Percentiles rank a stretch among this genome's conserved stretches.
Conservation (phyloP, 192 early-diverging fungal genomes). For the Coemansia sp. region DNA sequence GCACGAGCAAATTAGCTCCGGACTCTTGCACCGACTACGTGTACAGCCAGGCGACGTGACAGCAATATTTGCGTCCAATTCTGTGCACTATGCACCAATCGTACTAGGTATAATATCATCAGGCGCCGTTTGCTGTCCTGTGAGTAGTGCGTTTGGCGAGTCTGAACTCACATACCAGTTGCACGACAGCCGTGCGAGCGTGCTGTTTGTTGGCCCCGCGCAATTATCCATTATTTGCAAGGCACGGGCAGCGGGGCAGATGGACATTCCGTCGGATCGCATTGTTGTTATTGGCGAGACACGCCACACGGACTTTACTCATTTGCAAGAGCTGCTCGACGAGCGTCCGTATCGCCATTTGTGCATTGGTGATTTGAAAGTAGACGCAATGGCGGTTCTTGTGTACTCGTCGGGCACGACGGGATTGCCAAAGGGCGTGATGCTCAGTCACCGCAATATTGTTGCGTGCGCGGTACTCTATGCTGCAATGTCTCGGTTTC, state of each 20-base stretch:
- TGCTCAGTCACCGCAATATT: conserved; percentile 66
- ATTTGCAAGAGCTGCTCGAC: conserved; percentile 11
- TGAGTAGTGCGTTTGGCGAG: conserved; percentile 53
- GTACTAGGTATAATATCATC: conserved; percentile 28
- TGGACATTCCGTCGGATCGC: conserved; percentile 8
- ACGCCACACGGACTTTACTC: conserved; percentile 29
- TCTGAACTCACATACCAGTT: conserved; percentile 72
- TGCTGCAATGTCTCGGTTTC: conserved; percentile 40
- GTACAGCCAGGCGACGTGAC: conserved; percentile 20
- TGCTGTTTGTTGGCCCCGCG: conserved; percentile 57
- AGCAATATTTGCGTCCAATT: conserved; percentile 35
- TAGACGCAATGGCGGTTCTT: conserved; percentile 39
- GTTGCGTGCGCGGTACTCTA: conserved; percentile 57
- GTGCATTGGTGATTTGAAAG: conserved; percentile 19
- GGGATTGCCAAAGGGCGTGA: conserved; percentile 64
- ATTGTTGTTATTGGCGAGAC: conserved; percentile 44
- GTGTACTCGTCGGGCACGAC: conserved; percentile 72
- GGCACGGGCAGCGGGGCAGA: conserved; percentile 6
- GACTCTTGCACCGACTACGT: conserved; percentile 19
- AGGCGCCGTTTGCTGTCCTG: conserved; percentile 34
- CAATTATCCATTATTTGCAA: conserved; percentile 39
- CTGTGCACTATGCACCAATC: conserved; percentile 27
- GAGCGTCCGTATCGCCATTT: conserved; percentile 11
- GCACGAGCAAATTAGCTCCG: conserved; percentile 22
- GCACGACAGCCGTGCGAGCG: conserved; percentile 58